phyloP scores from a whole-genome alignment of 2,329 filamentous ascomycete species.

The Ceratocystis harringtonii region DNA sequence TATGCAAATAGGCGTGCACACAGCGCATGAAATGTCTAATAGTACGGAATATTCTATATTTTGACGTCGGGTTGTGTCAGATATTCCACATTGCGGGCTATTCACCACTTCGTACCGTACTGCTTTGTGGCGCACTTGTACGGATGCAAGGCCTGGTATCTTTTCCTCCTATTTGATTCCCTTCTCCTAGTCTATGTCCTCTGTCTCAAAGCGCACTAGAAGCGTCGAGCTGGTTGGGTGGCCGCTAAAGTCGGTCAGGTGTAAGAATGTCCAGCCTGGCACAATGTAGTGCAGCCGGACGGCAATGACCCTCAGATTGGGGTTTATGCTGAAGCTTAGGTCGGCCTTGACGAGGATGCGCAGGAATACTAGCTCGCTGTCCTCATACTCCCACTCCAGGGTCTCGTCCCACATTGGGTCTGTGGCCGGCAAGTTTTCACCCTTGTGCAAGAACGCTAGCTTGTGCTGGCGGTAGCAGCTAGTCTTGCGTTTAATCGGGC shows the following conservation, averaged over 20 bases:
- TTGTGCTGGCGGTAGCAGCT: conserved; percentile 44
- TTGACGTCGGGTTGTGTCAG: too few species aligned
- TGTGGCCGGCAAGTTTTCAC: conserved; percentile 41
- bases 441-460: conserved; percentile 40
- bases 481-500: conserved; percentile 47
- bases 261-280: conserved; percentile 47
- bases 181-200: conserved; percentile 23
- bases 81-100: too few species aligned
- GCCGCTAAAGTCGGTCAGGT: conserved; percentile 50
- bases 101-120: too few species aligned
- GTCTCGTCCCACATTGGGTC: conserved; percentile 53
- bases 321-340: conserved; percentile 46
- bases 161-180: not conserved
- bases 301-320: conserved; percentile 44
- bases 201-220: conserved; percentile 45
- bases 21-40: too few species aligned
- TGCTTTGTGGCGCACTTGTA: too few species aligned
- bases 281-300: conserved; percentile 43
- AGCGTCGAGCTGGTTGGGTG: conserved; percentile 47
- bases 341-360: conserved; percentile 53
- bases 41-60: too few species aligned
- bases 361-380: conserved; percentile 50
- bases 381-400: conserved; percentile 53
- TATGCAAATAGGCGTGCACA: not conserved
- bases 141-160: not conserved